Evolutionary conservation across 192 early-diverging fungal genomes (phyloP), one percentile per base, ranked within the genome.

Genomic region (Coemansia javaensis): DNA sequence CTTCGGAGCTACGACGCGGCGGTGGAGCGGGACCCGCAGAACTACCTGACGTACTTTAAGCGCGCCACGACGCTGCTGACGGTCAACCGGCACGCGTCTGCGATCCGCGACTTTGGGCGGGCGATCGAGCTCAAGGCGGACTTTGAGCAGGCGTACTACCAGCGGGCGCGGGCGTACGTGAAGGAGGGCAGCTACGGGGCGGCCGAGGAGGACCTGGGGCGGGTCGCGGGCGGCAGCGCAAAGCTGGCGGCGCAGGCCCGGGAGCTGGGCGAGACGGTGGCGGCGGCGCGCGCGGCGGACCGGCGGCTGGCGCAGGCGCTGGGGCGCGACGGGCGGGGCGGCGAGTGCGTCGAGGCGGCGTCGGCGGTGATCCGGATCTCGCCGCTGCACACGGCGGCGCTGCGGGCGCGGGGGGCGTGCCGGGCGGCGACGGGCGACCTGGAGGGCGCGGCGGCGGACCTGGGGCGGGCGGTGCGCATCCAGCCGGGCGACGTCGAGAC

Each of bases 11-110:
- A 63, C 56, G 65, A 66, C 37, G 52, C 48, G 24, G 75, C 65
- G 9, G 63, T 78, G 76, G 88, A 68, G 24, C 59, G 64, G 30
- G 91, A 98, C 48, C 87, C 90, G 9, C 65, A 77, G 36, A 86
- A 90, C 77, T 90, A 94, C 47, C 56, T 90, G 9, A 84, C 84
- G n/a, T 89, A 87, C 72, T 95, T 86, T 60, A 84, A 87, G 59
- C 80, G 93, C 37, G 95, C 93, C 0, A 83, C 87, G 12, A 85
- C 87, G 7, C 85, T 91, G 36, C 63, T 97, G 32, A 79, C 80
- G 16, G 49, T 93, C 21, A 89, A 86, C 39, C 80, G 82, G 31
- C 80, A 79, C 41, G 48, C 64, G 7, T 78, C 82, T 32, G 95
- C 95, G 4, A 48, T 92, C 1, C 69, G 77, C 13, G 95, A 98